phyloP scores from a whole-genome alignment of 106 monocot genomes.

The Posidonia australis region DNA sequence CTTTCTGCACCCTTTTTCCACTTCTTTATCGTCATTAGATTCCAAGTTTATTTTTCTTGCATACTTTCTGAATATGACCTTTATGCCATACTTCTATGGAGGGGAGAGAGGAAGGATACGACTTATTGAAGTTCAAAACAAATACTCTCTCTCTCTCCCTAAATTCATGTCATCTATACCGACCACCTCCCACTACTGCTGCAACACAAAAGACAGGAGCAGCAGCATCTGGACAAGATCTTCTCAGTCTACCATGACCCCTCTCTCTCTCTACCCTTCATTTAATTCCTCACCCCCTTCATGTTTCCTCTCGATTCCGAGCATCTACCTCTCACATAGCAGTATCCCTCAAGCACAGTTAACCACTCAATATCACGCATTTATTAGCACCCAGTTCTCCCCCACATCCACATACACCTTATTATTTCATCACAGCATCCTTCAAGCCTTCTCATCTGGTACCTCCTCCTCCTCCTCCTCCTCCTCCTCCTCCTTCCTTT shows the following conservation, averaged over 20 bases:
- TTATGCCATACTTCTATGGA: constrained; percentile 8
- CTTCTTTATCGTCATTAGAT: neutral
- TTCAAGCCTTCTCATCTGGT: no score
- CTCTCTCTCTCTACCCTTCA: neutral
- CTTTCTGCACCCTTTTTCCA: neutral
- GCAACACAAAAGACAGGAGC: neutral
- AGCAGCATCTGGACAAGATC: neutral
- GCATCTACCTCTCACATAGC: no score
- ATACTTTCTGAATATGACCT: no score
- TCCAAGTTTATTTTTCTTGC: no score
- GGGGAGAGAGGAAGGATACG: neutral
- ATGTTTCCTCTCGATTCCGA: neutral
- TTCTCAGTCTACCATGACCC: neutral
- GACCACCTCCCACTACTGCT: neutral
- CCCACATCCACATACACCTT: no score
- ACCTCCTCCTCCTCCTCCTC: neutral
- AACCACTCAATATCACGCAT: neutral
- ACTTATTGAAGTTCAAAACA: neutral
- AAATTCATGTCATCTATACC: neutral
- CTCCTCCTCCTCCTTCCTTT: neutral
- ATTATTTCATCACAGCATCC: no score
- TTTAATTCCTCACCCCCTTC: constrained; percentile 9
- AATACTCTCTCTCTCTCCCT: neutral
- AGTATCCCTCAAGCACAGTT: neutral
- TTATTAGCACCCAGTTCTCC: neutral